A percentile compares a stretch with the other conserved stretches of the same genome.
Evolutionary conservation across 2,329 filamentous ascomycete species (phyloP).

Genomic region (Phyllosticta citrichinensis): DNA sequence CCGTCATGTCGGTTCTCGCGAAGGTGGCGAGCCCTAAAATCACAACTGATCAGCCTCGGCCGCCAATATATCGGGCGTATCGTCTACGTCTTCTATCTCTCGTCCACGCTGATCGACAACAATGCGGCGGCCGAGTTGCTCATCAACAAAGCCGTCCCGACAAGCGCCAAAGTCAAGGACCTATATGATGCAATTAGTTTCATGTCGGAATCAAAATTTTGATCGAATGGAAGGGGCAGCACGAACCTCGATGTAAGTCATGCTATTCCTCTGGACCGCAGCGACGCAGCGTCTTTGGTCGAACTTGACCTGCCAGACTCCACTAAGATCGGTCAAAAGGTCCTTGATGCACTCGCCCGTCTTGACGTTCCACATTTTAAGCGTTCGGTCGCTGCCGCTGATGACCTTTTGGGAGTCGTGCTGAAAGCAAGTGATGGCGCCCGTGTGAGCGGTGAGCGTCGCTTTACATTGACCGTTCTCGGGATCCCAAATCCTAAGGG

Average conservation of each 20-base stretch:
- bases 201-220: not conserved
- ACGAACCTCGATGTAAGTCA: conserved; percentile 92
- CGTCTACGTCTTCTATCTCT: conserved; percentile 27
- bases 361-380: conserved; percentile 98
- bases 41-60: not conserved
- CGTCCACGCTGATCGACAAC: conserved; percentile 36
- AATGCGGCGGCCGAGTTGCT: conserved; percentile 70
- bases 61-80: conserved; percentile 6
- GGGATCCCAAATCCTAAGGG: conserved; percentile 92
- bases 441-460: conserved; percentile 85
- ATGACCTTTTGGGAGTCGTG: conserved; percentile 96
- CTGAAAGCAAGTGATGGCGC: conserved; percentile 97
- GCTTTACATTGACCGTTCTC: conserved; percentile 85
- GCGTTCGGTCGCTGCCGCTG: conserved; percentile 83
- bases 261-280: conserved; percentile 81
- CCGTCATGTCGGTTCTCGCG: not conserved
- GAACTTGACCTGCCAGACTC: conserved; percentile 99
- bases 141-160: conserved; percentile 70
- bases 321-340: conserved; percentile 81
- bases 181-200: conserved; percentile 41
- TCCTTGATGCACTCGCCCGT: conserved; percentile 90
- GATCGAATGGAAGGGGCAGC: conserved; percentile 10
- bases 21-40: not conserved
- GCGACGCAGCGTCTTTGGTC: conserved; percentile 92
- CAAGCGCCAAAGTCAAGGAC: conserved; percentile 95